Evolutionary conservation across 2,329 filamentous ascomycete genomes (phyloP).

Genomic region (Fonsecaea erecta): DNA sequence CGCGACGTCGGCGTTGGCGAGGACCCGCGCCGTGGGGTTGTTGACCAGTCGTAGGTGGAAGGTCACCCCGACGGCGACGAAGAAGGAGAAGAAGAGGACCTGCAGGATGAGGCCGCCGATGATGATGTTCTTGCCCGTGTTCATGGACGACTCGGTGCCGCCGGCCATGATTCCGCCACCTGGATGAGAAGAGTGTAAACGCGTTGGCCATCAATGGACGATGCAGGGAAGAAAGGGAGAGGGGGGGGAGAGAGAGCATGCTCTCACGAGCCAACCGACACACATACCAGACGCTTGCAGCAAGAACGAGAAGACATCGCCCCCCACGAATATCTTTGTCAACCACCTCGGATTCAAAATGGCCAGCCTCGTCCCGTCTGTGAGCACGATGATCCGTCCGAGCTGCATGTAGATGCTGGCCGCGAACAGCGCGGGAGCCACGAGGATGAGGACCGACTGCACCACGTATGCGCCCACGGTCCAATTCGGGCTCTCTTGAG

Average conservation of each 20-base stretch:
- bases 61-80: constrained; percentile 52
- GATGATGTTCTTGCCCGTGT: constrained; percentile 51
- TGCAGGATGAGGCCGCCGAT: constrained; percentile 53
- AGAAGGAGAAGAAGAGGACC: constrained; percentile 56
- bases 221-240: too few species aligned
- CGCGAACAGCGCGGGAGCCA: constrained; percentile 53
- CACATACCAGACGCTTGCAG: constrained; percentile 44
- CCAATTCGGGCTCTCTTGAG: constrained; percentile 29
- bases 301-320: constrained; percentile 52
- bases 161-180: constrained; percentile 26
- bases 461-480: constrained; percentile 35
- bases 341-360: constrained; percentile 47
- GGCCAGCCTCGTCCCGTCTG: constrained; percentile 39
- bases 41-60: constrained; percentile 13
- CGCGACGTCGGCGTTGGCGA: background rate
- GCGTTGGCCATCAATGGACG: too few species aligned
- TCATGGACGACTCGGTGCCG: constrained; percentile 30
- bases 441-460: constrained; percentile 51
- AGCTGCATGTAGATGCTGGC: constrained; percentile 56
- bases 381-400: constrained; percentile 50
- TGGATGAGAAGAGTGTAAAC: background rate
- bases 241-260: background rate
- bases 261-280: too few species aligned
- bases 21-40: constrained; percentile 6
- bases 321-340: constrained; percentile 48